A percentile compares a stretch with the other conserved stretches of the same genome.
phyloP scores from a whole-genome alignment of 257 asterid species.

The Misopates orontium region DNA sequence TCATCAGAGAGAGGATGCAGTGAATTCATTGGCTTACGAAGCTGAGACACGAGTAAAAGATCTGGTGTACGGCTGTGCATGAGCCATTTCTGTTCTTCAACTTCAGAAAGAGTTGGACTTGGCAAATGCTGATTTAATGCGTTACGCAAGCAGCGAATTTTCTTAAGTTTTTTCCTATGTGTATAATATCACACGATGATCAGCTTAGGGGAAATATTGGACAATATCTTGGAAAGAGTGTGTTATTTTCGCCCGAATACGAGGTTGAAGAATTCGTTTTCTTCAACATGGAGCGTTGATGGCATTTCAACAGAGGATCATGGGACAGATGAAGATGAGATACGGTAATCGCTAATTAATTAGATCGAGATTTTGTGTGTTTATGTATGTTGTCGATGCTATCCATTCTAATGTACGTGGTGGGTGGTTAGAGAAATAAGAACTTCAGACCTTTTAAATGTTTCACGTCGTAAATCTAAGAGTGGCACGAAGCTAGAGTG shows the following conservation, averaged over 20 bases:
- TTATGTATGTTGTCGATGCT: too few species aligned
- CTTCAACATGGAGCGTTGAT: conserved; percentile 25
- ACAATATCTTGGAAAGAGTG: conserved; percentile 17
- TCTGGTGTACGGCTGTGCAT: conserved; percentile 63
- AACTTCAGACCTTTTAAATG: too few species aligned
- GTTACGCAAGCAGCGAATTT: conserved; percentile 31
- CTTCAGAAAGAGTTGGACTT: conserved; percentile 69
- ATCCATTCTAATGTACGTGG: too few species aligned
- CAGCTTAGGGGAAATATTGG: conserved; percentile 7
- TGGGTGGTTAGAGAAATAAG: too few species aligned
- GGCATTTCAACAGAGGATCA: background rate
- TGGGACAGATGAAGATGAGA: conserved; percentile 8
- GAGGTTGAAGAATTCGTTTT: conserved; percentile 13
- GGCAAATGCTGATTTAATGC: conserved; percentile 56
- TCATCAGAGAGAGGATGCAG: conserved; percentile 48
- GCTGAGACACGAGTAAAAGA: conserved; percentile 53
- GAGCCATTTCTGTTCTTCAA: conserved; percentile 49
- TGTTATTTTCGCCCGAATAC: conserved; percentile 32
- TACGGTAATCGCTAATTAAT: too few species aligned
- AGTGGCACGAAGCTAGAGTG: too few species aligned
- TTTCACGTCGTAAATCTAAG: too few species aligned
- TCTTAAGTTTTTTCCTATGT: background rate
- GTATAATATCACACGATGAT: background rate
- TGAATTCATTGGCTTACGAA: conserved; percentile 53
- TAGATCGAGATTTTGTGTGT: too few species aligned